Evolutionary conservation across 345 rosid genomes (phyloP), one percentile per base, ranked within the genome.

Genomic region (Hibiscus trionum): DNA sequence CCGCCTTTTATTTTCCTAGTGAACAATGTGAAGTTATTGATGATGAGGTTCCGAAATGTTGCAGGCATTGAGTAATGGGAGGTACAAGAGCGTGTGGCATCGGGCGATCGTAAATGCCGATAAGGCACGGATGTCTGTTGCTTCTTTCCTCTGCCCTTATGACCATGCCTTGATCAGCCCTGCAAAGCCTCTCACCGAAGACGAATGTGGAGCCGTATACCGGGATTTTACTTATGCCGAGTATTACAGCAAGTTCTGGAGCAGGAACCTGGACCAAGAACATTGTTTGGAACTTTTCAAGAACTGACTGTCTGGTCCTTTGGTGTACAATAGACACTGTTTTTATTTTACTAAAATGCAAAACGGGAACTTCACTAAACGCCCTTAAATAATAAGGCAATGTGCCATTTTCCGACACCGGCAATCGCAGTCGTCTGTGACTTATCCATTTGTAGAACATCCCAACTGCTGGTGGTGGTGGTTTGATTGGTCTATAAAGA

Each of bases 21-120:
- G 33, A 17, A 42, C 31, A 65, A 14, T 66, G 70, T 66, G 55
- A 46, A 14, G 17, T 65, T 65, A 44, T 44, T 42, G 52, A 6
- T 46, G 52, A 7, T 46, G n/a, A 11, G 1, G 12, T 24, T 59
- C 17, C 6, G 3, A 59, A 66, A 29, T 47, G 17, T 50, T 73
- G 76, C 83, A 93, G 97, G 97, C 98, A 8, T 12, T 88, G 67
- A 93, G 96, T 59, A 91, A 93, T 62, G 98, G 96, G 61, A 81
- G 80, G 72, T 93, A 93, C 76, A 89, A 83, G 81, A 93, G 97
- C 73, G 96, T 93, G 27, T 87, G 97, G 93, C 98, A 93, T 75
- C 72, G 98, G 46, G 98, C 93, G 0, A 21, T 85, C 7, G 88
- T 86, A 55, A 93, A 93, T 70, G 70, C 84, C 0, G 91, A 88